phyloP scores from a whole-genome alignment of 768 basidiomycete species.

The Cystobasidium tubakii region DNA sequence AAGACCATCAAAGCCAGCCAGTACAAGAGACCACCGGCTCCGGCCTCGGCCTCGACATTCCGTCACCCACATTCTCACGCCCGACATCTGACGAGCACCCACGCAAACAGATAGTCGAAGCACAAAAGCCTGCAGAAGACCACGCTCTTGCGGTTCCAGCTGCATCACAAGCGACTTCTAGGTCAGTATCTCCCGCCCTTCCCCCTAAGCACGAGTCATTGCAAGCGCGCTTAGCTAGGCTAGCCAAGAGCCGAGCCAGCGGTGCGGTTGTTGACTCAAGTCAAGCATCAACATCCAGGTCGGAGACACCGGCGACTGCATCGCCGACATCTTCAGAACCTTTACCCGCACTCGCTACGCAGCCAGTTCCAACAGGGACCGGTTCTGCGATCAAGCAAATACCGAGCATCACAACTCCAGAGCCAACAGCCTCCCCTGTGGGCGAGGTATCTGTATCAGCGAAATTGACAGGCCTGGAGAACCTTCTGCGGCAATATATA shows the following conservation, averaged over 20 bases:
- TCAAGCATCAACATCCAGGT: background rate
- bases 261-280: background rate
- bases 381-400: background rate
- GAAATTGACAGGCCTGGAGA: background rate
- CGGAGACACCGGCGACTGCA: background rate
- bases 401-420: background rate
- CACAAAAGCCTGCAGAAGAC: background rate
- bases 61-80: background rate
- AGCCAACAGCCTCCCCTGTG: background rate
- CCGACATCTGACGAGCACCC: background rate
- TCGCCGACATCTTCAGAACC: background rate
- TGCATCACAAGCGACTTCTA: background rate
- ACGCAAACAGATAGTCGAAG: background rate
- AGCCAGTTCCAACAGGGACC: background rate
- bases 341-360: background rate
- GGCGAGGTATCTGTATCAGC: background rate
- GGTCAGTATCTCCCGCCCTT: background rate
- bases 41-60: background rate
- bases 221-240: constrained; percentile 20
- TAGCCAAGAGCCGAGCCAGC: background rate
- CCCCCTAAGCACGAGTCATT: constrained; percentile 25
- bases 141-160: background rate
- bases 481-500: background rate
- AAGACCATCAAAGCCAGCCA: background rate
- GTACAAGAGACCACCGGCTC: background rate